phyloP scores from a whole-genome alignment of 139 green algal genomes.

The Chlamydomonas sp. region DNA sequence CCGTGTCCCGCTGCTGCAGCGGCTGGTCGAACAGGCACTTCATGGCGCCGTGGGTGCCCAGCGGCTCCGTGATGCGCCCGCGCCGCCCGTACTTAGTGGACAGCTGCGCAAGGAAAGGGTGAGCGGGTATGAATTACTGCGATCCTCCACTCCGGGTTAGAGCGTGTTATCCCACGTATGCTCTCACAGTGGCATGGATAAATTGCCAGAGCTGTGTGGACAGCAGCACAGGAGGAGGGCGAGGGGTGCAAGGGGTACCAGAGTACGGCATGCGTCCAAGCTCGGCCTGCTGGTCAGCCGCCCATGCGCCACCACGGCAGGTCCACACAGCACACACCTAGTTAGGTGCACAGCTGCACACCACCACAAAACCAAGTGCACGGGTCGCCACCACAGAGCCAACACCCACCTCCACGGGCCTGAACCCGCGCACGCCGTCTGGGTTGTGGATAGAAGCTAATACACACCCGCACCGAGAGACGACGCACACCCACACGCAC shows the following conservation, averaged over 20 bases:
- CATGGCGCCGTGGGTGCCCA: conserved; percentile 96
- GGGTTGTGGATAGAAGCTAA: conserved; percentile 93
- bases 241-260: too few relatives aligned
- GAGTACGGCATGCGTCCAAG: too few relatives aligned
- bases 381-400: neutral
- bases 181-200: too few relatives aligned
- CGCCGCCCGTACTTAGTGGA: conserved; percentile 77
- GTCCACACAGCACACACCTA: too few relatives aligned
- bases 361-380: neutral
- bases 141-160: neutral
- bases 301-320: too few relatives aligned
- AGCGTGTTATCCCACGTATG: too few relatives aligned
- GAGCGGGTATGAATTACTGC: neutral
- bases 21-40: conserved; percentile 95
- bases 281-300: too few relatives aligned
- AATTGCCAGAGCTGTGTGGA: too few relatives aligned
- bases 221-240: too few relatives aligned
- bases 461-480: too few relatives aligned
- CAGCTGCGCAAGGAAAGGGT: neutral
- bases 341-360: conserved; percentile 76
- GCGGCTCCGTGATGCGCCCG: conserved; percentile 92
- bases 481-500: too few relatives aligned
- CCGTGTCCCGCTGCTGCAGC: conserved; percentile 91
- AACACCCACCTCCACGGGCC: conserved; percentile 85
- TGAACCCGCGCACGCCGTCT: conserved; percentile 94